phyloP scores from a whole-genome alignment of 208 protist species.

The Crithidia acanthocephali region DNA sequence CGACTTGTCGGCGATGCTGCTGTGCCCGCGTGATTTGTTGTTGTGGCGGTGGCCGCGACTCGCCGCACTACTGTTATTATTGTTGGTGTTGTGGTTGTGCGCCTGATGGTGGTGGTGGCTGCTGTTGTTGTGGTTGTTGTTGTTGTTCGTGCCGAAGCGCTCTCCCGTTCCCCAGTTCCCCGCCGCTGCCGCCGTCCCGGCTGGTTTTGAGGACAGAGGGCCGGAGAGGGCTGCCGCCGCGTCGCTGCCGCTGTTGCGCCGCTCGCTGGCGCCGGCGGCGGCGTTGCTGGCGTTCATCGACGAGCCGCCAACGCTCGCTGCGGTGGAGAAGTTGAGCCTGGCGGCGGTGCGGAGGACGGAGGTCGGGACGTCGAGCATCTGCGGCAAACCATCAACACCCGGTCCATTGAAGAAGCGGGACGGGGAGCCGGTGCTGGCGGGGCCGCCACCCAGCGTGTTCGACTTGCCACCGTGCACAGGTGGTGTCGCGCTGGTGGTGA shows the following conservation, averaged over 20 bases:
- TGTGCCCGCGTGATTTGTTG: not conserved
- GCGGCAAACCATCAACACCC: constrained; percentile 5
- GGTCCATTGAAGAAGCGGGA: constrained; percentile 20
- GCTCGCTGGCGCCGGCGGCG: not conserved
- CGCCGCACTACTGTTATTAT: constrained; percentile 3
- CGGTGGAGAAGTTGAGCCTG: constrained; percentile 12
- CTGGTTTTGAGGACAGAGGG: not conserved
- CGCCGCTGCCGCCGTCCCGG: not conserved
- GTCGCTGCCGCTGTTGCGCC: not conserved
- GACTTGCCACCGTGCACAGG: too few relatives aligned
- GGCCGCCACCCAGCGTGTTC: not conserved
- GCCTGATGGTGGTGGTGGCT: not conserved
- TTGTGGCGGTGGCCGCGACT: constrained; percentile 6
- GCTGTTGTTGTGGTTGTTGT: constrained; percentile 2
- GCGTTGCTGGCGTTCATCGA: not conserved
- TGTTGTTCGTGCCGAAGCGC: too few relatives aligned
- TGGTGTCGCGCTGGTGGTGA: not conserved
- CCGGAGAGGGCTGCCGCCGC: not conserved
- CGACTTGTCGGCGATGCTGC: constrained; percentile 3
- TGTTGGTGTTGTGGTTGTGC: not conserved
- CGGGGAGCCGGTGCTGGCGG: constrained; percentile 4
- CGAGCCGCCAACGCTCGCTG: not conserved
- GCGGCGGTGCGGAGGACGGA: constrained; percentile 1
- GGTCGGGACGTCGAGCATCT: constrained; percentile 10
- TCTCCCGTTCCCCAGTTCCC: not conserved